A percentile compares a stretch with the other conserved stretches of the same genome.
Conservation (phyloP, 2,329 filamentous ascomycete genomes). For the Ramularia collo-cygni region DNA sequence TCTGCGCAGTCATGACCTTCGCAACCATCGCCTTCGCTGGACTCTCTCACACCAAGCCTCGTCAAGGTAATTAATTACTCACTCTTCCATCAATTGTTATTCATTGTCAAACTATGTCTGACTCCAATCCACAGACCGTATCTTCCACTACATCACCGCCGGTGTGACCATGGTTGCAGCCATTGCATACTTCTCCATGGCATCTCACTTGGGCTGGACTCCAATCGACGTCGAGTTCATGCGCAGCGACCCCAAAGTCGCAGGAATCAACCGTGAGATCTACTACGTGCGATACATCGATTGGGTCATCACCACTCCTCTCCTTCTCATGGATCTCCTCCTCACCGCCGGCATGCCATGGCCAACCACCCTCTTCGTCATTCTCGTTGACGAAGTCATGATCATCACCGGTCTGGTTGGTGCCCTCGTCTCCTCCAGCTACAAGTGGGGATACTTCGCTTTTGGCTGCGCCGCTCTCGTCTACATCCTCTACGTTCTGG, state of each 20-base stretch:
- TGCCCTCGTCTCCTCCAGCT: slow-evolving; percentile 53
- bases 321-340: slow-evolving; percentile 56
- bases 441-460: slow-evolving; percentile 63
- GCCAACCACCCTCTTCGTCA: slow-evolving; percentile 55
- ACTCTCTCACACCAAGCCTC: slow-evolving; percentile 47
- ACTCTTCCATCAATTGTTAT: too few species aligned
- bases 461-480: slow-evolving; percentile 46
- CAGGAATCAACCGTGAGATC: slow-evolving; percentile 52
- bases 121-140: slow-evolving; percentile 35
- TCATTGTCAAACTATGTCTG: too few species aligned
- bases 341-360: slow-evolving; percentile 59
- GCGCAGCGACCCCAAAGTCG: slow-evolving; percentile 37
- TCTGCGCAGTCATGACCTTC: slow-evolving; percentile 53
- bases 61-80: too few species aligned
- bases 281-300: slow-evolving; percentile 63
- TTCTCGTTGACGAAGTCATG: slow-evolving; percentile 60
- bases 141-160: slow-evolving; percentile 60
- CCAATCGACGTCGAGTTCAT: slow-evolving; percentile 57
- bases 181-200: slow-evolving; percentile 62
- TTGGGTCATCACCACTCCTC: slow-evolving; percentile 58
- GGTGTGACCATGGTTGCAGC: slow-evolving; percentile 51
- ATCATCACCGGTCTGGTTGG: slow-evolving; percentile 61
- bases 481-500: slow-evolving; percentile 55
- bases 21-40: slow-evolving; percentile 49
- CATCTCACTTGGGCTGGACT: slow-evolving; percentile 57